Evolutionary conservation across 2,329 filamentous ascomycete species (phyloP).

Genomic region (Penicillium paneum): DNA sequence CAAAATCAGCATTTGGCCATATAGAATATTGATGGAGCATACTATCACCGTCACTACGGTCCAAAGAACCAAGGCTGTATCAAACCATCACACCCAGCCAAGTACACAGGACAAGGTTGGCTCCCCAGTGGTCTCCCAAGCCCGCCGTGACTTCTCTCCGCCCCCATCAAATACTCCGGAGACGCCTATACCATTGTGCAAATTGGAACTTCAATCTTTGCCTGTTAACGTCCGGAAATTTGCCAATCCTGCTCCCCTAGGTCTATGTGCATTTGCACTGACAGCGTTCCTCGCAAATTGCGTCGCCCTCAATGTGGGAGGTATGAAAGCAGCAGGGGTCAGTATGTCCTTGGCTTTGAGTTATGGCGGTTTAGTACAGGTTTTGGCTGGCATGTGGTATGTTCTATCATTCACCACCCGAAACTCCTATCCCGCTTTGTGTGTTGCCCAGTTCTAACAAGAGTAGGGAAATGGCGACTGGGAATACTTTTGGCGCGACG

Average conservation of each 20-base stretch:
- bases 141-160: slow-evolving; percentile 2
- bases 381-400: slow-evolving; percentile 23
- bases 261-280: slow-evolving; percentile 21
- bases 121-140: slow-evolving; percentile 6
- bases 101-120: not conserved
- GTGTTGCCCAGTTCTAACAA: not conserved
- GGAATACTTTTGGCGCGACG: slow-evolving; percentile 23
- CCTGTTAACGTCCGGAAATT: slow-evolving; percentile 11
- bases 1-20: no score
- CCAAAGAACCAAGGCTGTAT: no score
- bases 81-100: not conserved
- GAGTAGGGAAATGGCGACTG: slow-evolving; percentile 20
- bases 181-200: not conserved
- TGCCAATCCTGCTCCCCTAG: slow-evolving; percentile 20
- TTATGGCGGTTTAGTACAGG: slow-evolving; percentile 18
- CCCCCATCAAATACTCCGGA: slow-evolving; percentile 2
- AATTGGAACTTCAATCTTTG: not conserved
- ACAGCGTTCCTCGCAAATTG: slow-evolving; percentile 19
- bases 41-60: not conserved
- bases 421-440: not conserved
- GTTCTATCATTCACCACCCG: no score
- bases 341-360: slow-evolving; percentile 13
- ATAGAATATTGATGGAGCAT: not conserved
- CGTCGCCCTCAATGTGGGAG: slow-evolving; percentile 14
- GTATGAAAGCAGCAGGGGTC: slow-evolving; percentile 7